Base-by-base conservation (phyloP, 352 stramenopile genomes). In the Phytopythium vexans region DNA sequence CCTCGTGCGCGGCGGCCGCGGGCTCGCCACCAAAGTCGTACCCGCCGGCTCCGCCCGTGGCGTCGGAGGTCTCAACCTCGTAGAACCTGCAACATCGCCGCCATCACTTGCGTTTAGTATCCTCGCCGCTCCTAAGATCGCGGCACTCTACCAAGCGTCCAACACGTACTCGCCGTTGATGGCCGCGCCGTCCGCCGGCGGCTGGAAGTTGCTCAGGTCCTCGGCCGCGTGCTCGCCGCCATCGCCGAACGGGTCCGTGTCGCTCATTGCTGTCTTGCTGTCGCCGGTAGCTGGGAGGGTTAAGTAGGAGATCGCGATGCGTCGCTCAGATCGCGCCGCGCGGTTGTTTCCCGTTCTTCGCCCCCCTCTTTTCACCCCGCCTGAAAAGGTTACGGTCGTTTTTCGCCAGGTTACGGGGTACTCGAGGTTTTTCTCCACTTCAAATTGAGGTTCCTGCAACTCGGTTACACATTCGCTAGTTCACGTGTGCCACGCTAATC, bases 241-340 rank as follows among this genome's bases (percentile, higher is more conserved):
- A 42, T 83, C 74, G 65, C 72, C 74, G 51, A 89, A 89, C 27
- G 79, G 76, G 58, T 89, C 74, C 79, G 88, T 89, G 39, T 43
- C 39, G 39, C 39, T 43, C 39, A 43, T 43, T n/a, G 21, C 21
- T 27, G 21, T 27, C 21, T 27, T 2, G 21, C 21, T 27, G 21
- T 2, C 21, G 21, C 21, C 21, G 21, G 21, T 27, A 27, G 21
- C 21, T 27, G 21, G 21, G 21, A 27, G 21, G 21, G 21, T 27
- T 27, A 27, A 27, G 21, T 27, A 27, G 21, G 21, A 27, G 21
- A 27, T 1, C 21, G 21, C 21, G 21, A 27, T 27, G 21, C 21
- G 21, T 27, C 21, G 21, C 21, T 27, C 21, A 27, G 21, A 27
- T 27, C 21, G 21, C 21, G 21, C 21, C 21, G 21, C 21, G 21